Conservation (phyloP, 768 basidiomycete genomes). For the Auricularia auricula-judae region DNA sequence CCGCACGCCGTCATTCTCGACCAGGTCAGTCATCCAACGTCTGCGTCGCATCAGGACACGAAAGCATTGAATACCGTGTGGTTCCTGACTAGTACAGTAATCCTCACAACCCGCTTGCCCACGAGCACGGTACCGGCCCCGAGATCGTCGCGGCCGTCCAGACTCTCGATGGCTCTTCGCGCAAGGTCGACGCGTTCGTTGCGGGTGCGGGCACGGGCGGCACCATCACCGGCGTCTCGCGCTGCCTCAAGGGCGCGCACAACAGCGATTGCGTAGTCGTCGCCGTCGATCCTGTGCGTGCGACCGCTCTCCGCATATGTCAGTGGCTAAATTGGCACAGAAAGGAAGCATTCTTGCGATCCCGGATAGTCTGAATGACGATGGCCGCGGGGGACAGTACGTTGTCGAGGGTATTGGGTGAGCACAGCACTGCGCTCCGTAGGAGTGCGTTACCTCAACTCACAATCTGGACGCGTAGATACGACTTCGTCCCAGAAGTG, state of each 20-base stretch:
- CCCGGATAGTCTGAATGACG: slow-evolving; percentile 52
- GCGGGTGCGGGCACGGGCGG: slow-evolving; percentile 93
- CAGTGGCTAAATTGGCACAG: slow-evolving; percentile 24
- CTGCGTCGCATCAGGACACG: slow-evolving; percentile 21
- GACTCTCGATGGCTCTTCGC: slow-evolving; percentile 54
- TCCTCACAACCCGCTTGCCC: slow-evolving; percentile 80
- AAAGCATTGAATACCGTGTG: slow-evolving; percentile 2
- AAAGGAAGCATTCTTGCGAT: slow-evolving; percentile 79
- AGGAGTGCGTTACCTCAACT: no score
- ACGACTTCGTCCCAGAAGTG: slow-evolving; percentile 86
- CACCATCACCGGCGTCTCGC: slow-evolving; percentile 80
- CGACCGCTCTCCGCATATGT: neutral
- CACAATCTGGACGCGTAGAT: slow-evolving; percentile 20
- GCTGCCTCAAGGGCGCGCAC: slow-evolving; percentile 67
- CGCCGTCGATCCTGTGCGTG: slow-evolving; percentile 81
- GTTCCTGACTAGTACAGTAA: slow-evolving; percentile 8
- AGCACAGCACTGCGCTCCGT: slow-evolving; percentile 2
- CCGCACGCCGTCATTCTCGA: slow-evolving; percentile 84
- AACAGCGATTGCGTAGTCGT: slow-evolving; percentile 65
- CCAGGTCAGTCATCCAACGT: slow-evolving; percentile 37
- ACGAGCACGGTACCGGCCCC: slow-evolving; percentile 81
- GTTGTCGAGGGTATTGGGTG: slow-evolving; percentile 89
- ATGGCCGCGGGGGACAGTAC: slow-evolving; percentile 44
- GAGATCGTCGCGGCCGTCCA: slow-evolving; percentile 79
- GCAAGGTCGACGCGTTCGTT: slow-evolving; percentile 70